A percentile compares a stretch with the other conserved stretches of the same genome.
Conservation (phyloP, 1,139 yeast genomes). For the Pichia terricola region DNA sequence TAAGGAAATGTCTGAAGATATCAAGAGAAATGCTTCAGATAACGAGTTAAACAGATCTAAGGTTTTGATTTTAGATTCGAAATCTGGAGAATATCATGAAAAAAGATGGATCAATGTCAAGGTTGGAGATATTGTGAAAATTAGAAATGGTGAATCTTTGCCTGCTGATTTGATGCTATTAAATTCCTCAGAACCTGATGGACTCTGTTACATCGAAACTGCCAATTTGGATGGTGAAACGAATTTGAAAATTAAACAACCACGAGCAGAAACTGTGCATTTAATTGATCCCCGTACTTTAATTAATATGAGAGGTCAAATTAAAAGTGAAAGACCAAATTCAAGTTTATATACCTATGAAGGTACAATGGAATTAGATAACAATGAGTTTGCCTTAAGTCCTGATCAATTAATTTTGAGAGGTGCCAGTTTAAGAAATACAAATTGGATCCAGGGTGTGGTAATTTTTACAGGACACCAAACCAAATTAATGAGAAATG, state of each 20-base stretch:
- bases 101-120: constrained; percentile 80
- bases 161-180: constrained; percentile 87
- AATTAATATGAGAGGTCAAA: constrained; percentile 40
- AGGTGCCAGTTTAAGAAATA: constrained; percentile 93
- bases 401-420: constrained; percentile 89
- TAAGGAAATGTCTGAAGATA: constrained; percentile 84
- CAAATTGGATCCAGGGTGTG: constrained; percentile 91
- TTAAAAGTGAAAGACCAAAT: constrained; percentile 87
- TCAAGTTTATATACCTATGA: constrained; percentile 91
- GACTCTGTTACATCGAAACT: constrained; percentile 93
- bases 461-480: constrained; percentile 97
- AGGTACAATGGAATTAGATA: constrained; percentile 64
- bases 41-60: constrained; percentile 70
- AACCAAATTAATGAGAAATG: constrained; percentile 95
- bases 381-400: constrained; percentile 54
- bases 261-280: constrained; percentile 66
- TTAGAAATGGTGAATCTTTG: constrained; percentile 79
- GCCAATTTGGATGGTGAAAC: constrained; percentile 98
- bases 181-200: constrained; percentile 96
- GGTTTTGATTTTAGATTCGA: constrained; percentile 58
- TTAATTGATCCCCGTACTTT: constrained; percentile 63
- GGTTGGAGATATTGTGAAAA: constrained; percentile 87
- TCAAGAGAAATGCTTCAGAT: constrained; percentile 83
- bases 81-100: constrained; percentile 48
- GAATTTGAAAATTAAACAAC: constrained; percentile 87